Evolutionary conservation across 2,329 filamentous ascomycete species (phyloP).

Genomic region (Fusarium piperis): DNA sequence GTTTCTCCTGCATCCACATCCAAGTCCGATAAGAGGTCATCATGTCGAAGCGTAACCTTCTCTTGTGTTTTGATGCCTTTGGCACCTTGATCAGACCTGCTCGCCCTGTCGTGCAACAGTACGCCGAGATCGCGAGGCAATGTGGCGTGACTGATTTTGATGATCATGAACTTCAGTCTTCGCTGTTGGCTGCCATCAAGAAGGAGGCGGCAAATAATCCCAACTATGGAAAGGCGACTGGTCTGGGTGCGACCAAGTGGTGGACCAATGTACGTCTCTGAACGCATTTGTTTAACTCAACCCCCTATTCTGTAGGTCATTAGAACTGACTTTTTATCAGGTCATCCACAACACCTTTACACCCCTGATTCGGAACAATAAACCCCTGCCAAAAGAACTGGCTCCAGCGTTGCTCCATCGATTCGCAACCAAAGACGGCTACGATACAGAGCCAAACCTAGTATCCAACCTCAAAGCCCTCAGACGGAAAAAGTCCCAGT

Average conservation of each 20-base stretch:
- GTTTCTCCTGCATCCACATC: not conserved
- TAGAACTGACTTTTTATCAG: slow-evolving; percentile 2
- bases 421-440: slow-evolving; percentile 26
- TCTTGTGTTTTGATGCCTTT: slow-evolving; percentile 35
- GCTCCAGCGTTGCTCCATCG: slow-evolving; percentile 23
- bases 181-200: slow-evolving; percentile 24
- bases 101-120: slow-evolving; percentile 23
- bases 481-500: not conserved
- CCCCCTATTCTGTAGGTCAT: no score
- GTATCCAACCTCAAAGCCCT: slow-evolving; percentile 1
- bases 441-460: slow-evolving; percentile 13
- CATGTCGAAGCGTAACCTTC: slow-evolving; percentile 45
- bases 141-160: slow-evolving; percentile 26
- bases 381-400: slow-evolving; percentile 16
- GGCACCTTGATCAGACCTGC: slow-evolving; percentile 27
- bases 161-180: slow-evolving; percentile 23
- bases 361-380: slow-evolving; percentile 2
- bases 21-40: not conserved
- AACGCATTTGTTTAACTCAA: not conserved
- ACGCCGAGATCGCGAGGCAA: slow-evolving; percentile 29
- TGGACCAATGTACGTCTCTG: slow-evolving; percentile 30
- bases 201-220: slow-evolving; percentile 25
- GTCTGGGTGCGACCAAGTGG: slow-evolving; percentile 30
- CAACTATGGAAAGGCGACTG: slow-evolving; percentile 32
- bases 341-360: slow-evolving; percentile 33